A percentile compares a stretch with the other conserved stretches of the same genome.
Conservation (phyloP, 257 asterid genomes). For the Solanum bulbocastanum region DNA sequence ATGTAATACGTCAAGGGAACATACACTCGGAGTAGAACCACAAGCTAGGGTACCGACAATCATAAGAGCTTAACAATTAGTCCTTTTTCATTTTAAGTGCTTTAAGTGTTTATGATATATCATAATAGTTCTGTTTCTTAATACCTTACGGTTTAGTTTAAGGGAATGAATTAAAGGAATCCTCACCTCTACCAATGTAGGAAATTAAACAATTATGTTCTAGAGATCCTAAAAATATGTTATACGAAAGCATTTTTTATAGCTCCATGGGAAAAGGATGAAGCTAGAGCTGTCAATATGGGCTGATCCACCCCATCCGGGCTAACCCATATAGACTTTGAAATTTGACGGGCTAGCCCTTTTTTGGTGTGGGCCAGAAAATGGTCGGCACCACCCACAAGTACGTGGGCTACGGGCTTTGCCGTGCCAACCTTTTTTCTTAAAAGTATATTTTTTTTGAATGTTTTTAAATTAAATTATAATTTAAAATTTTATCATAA, state of each 20-base stretch:
- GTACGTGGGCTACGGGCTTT: too few relatives aligned
- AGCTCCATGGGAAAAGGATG: neutral
- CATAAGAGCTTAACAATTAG: neutral
- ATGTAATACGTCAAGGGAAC: neutral
- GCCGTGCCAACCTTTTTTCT: too few relatives aligned
- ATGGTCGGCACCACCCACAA: too few relatives aligned
- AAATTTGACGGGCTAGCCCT: too few relatives aligned
- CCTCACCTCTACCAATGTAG: neutral
- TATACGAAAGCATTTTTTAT: neutral
- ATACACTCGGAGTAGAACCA: neutral
- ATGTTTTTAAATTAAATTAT: too few relatives aligned
- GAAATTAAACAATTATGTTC: neutral
- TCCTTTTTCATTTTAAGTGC: neutral
- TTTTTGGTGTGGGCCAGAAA: too few relatives aligned
- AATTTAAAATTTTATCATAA: too few relatives aligned
- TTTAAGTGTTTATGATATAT: neutral
- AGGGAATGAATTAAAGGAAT: neutral
- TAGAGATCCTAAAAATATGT: neutral
- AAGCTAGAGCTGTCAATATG: neutral
- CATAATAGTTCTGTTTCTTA: neutral
- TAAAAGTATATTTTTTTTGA: too few relatives aligned
- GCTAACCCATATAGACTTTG: too few relatives aligned
- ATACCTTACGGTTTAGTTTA: neutral
- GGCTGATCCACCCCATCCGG: too few relatives aligned
- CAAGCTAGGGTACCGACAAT: neutral